phyloP scores from a whole-genome alignment of 257 asterid species.

The Coffea canephora region DNA sequence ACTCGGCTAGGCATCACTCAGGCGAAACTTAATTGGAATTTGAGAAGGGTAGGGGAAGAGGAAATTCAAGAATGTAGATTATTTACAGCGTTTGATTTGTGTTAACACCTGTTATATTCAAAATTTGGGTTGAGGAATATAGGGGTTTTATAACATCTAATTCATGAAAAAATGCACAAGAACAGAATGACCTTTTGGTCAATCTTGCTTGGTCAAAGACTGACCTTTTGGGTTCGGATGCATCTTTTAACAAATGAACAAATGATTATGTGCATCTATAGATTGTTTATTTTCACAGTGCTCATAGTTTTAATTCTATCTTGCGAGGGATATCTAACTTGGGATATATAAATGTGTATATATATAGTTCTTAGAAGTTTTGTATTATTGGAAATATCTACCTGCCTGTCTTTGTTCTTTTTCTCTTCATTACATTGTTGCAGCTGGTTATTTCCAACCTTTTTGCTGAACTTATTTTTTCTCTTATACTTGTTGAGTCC shows the following conservation, averaged over 20 bases:
- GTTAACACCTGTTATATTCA: background rate
- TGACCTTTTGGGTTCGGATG: background rate
- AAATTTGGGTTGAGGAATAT: background rate
- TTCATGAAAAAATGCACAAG: background rate
- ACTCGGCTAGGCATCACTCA: background rate
- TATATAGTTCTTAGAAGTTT: background rate
- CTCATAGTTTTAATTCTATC: background rate
- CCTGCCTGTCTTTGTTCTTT: background rate
- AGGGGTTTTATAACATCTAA: background rate
- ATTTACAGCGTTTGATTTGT: background rate
- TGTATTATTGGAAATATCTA: too few species aligned
- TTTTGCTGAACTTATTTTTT: too few species aligned
- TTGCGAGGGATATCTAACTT: background rate
- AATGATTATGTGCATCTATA: background rate
- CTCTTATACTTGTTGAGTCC: too few species aligned
- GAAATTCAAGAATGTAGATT: background rate
- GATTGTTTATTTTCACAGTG: background rate
- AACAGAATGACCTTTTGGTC: background rate
- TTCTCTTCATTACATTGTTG: too few species aligned
- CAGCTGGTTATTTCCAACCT: too few species aligned
- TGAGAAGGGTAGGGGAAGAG: background rate
- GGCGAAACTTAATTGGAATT: background rate
- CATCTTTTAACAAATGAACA: background rate
- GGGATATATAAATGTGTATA: background rate
- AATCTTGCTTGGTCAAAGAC: background rate